These are phyloP conservation scores for Russula ochroleuca DNA, from an alignment of 768 basidiomycete species.

Conservation along the genomic window DNA sequence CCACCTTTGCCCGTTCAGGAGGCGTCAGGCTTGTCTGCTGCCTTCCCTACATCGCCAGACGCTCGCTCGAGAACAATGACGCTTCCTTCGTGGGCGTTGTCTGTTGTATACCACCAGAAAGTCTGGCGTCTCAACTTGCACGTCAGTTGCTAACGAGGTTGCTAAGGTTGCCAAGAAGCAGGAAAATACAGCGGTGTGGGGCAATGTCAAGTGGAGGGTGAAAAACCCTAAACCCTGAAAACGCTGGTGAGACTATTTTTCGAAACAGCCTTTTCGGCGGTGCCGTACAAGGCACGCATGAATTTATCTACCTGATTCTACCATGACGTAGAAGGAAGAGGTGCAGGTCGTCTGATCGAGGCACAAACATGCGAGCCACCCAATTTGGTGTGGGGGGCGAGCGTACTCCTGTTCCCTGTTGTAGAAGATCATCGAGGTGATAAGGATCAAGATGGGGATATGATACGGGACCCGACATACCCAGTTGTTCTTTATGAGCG, in stretches of 20 bases:
- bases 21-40: conserved; percentile 54
- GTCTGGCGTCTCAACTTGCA: conserved; percentile 60
- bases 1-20: conserved; percentile 53
- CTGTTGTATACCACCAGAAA: conserved; percentile 45
- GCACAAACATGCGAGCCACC: not conserved
- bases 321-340: conserved; percentile 66
- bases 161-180: conserved; percentile 56
- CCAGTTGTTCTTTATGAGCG: conserved; percentile 33
- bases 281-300: not conserved
- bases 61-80: conserved; percentile 58
- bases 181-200: conserved; percentile 59
- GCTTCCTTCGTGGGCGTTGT: conserved; percentile 41
- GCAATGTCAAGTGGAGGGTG: conserved; percentile 40
- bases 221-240: conserved; percentile 44
- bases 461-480: conserved; percentile 62
- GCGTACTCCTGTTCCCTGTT: conserved; percentile 46
- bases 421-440: conserved; percentile 62
- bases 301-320: conserved; percentile 32
- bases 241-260: conserved; percentile 59
- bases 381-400: not conserved
- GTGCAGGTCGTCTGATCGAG: conserved; percentile 47
- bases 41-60: conserved; percentile 59
- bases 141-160: conserved; percentile 51
- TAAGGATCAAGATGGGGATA: conserved; percentile 54
- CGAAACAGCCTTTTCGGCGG: conserved; percentile 2